Evolutionary conservation across 1,139 yeast species (phyloP).

Genomic region (Candida pseudoviswanathii): DNA sequence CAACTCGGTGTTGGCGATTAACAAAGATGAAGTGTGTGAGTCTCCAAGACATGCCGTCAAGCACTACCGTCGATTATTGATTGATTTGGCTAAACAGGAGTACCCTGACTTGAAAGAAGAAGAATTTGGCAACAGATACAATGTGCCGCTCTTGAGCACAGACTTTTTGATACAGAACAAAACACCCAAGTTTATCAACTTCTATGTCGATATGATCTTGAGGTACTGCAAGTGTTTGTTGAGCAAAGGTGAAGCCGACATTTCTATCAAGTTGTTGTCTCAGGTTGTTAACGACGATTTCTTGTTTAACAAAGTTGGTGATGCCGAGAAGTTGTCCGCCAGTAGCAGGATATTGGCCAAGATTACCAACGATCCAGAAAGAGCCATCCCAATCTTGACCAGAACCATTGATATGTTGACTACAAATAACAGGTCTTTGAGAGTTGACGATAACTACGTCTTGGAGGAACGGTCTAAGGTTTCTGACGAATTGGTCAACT

Average conservation of each 20-base stretch:
- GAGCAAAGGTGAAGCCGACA: slow-evolving; percentile 43
- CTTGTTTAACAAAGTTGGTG: slow-evolving; percentile 44
- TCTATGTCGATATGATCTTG: slow-evolving; percentile 47
- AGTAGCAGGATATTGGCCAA: slow-evolving; percentile 42
- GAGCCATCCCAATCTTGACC: slow-evolving; percentile 37
- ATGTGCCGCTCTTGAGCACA: slow-evolving; percentile 37
- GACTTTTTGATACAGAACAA: slow-evolving; percentile 33
- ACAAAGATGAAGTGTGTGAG: slow-evolving; percentile 47
- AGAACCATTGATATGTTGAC: slow-evolving; percentile 45
- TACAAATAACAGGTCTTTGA: slow-evolving; percentile 30
- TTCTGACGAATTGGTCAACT: slow-evolving; percentile 41
- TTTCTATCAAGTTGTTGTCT: slow-evolving; percentile 31
- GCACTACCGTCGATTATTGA: slow-evolving; percentile 43
- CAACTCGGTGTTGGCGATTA: slow-evolving; percentile 45
- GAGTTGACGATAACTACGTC: slow-evolving; percentile 26
- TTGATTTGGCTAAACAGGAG: slow-evolving; percentile 37
- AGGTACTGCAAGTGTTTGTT: slow-evolving; percentile 45
- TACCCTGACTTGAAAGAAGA: slow-evolving; percentile 29
- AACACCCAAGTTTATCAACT: slow-evolving; percentile 40
- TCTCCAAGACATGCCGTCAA: slow-evolving; percentile 49
- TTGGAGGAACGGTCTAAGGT: slow-evolving; percentile 31
- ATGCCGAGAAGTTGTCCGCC: slow-evolving; percentile 45
- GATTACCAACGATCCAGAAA: slow-evolving; percentile 25
- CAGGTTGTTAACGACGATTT: slow-evolving; percentile 40
- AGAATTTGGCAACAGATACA: slow-evolving; percentile 22